A percentile compares a stretch with the other conserved stretches of the same genome.
These are phyloP conservation scores for Boletus reticulatus DNA, from an alignment of 768 basidiomycete genomes.

Conservation along the genomic window DNA sequence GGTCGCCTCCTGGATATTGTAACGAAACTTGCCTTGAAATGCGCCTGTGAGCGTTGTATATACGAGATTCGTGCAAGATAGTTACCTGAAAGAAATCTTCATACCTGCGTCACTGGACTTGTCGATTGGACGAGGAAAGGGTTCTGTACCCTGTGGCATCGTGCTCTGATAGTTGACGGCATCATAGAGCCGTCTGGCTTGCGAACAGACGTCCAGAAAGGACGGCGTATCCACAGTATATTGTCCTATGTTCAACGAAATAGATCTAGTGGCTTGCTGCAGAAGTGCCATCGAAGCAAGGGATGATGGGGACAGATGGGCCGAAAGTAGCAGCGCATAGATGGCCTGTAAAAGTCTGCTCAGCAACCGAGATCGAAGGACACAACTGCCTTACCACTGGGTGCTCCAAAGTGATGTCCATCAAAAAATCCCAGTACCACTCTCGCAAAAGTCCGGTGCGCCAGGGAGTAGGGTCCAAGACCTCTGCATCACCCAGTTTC, in stretches of 20 bases:
- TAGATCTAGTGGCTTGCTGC: slow-evolving; percentile 29
- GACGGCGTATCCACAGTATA: slow-evolving; percentile 3
- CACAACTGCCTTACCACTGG: slow-evolving; percentile 30
- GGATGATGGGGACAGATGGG: slow-evolving; percentile 27
- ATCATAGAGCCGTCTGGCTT: slow-evolving; percentile 20
- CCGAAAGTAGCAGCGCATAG: slow-evolving; percentile 21
- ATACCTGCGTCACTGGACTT: slow-evolving; percentile 17
- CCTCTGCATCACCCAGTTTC: slow-evolving; percentile 29
- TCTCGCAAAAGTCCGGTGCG: slow-evolving; percentile 6
- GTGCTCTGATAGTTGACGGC: slow-evolving; percentile 19
- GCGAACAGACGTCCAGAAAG: slow-evolving; percentile 10
- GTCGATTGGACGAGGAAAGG: slow-evolving; percentile 14
- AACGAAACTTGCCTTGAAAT: slow-evolving; percentile 17
- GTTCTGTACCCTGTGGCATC: slow-evolving; percentile 17
- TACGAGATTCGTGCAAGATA: neutral
- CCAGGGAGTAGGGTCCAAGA: slow-evolving; percentile 28
- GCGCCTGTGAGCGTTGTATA: neutral
- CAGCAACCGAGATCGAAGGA: neutral
- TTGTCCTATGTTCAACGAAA: slow-evolving; percentile 16
- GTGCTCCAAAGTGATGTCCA: slow-evolving; percentile 30
- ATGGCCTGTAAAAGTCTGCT: slow-evolving; percentile 18
- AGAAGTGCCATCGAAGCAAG: slow-evolving; percentile 35
- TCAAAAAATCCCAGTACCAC: slow-evolving; percentile 40
- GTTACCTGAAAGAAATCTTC: slow-evolving; percentile 27
- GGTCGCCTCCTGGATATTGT: slow-evolving; percentile 20